phyloP scores from a whole-genome alignment of 2,329 filamentous ascomycete genomes.

The Colletotrichum gloeosporioides region DNA sequence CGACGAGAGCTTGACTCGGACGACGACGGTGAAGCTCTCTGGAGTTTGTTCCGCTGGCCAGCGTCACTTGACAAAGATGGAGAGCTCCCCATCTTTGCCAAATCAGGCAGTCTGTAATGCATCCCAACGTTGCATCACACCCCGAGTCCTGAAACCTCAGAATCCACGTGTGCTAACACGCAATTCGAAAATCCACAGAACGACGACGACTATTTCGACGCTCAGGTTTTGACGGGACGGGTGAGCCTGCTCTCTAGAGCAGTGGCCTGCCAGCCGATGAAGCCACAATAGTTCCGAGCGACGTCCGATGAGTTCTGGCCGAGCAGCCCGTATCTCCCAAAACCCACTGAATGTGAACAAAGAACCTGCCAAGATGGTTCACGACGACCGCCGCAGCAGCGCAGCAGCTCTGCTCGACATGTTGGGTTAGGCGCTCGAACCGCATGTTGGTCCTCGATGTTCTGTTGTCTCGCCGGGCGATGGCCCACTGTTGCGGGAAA shows the following conservation, averaged over 20 bases:
- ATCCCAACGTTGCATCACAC: background rate
- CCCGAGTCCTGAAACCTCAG: slow-evolving; percentile 10
- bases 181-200: background rate
- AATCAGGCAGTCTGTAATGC: background rate
- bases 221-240: background rate
- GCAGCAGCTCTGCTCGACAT: background rate
- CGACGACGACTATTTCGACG: background rate
- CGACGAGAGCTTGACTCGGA: slow-evolving; percentile 15
- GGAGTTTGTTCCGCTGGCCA: background rate
- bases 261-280: background rate
- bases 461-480: background rate
- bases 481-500: background rate
- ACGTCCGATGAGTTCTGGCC: background rate
- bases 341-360: background rate
- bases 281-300: slow-evolving; percentile 4
- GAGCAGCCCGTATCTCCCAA: background rate
- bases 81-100: background rate
- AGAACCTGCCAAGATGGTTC: background rate
- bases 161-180: background rate
- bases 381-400: background rate
- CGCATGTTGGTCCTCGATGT: background rate
- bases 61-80: background rate
- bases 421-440: background rate
- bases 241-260: background rate
- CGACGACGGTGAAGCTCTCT: background rate